phyloP scores from a whole-genome alignment of 805 yeast species.

The Wickerhamomyces chambardii region DNA sequence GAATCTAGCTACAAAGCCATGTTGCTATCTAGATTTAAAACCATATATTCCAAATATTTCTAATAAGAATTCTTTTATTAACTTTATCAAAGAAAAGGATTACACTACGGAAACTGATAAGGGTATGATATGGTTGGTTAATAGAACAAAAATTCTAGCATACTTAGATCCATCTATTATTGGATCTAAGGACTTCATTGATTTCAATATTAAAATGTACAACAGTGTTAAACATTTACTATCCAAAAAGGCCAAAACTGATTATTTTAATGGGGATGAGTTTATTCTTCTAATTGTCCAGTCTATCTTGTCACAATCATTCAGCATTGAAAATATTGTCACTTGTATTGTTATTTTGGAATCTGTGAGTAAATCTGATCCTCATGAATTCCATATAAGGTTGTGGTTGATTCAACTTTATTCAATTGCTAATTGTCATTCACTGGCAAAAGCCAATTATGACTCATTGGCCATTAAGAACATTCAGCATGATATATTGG shows the following conservation, averaged over 20 bases:
- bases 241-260: conserved; percentile 41
- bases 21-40: conserved; percentile 56
- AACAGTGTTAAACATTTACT: conserved; percentile 27
- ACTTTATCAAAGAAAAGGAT: conserved; percentile 12
- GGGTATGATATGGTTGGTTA: conserved; percentile 23
- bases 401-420: conserved; percentile 67
- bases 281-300: conserved; percentile 49
- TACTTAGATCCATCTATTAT: conserved; percentile 17
- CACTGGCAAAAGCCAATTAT: conserved; percentile 42
- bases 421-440: conserved; percentile 43
- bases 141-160: conserved; percentile 40
- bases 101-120: conserved; percentile 5
- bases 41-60: conserved; percentile 13
- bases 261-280: conserved; percentile 64
- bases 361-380: conserved; percentile 41
- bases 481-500: conserved; percentile 67
- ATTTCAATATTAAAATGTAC: conserved; percentile 29
- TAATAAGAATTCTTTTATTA: conserved; percentile 6
- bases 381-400: conserved; percentile 63
- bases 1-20: conserved; percentile 22
- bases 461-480: conserved; percentile 54
- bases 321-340: conserved; percentile 18
- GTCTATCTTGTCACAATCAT: conserved; percentile 17
- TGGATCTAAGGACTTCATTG: conserved; percentile 14
- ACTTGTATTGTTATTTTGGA: conserved; percentile 50